These are phyloP conservation scores for Aspergillus phoenicis DNA, from an alignment of 2,329 filamentous ascomycete species.

Conservation along the genomic window DNA sequence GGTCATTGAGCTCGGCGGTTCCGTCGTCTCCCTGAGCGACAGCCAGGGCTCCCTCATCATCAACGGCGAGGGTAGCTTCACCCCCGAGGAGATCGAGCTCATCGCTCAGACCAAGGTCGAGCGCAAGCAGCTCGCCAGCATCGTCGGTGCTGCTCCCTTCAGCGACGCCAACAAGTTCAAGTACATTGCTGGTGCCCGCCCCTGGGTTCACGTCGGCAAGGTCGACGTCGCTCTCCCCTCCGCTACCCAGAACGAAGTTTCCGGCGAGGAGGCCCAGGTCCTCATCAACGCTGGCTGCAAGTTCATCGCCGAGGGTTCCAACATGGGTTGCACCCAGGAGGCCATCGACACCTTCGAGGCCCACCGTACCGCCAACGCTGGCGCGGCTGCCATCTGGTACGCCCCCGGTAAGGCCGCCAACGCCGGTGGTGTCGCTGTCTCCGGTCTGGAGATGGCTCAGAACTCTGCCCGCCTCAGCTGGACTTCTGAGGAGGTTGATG, in stretches of 20 bases:
- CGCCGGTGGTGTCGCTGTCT: slow-evolving; percentile 95
- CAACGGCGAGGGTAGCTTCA: slow-evolving; percentile 68
- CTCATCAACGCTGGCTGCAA: slow-evolving; percentile 75
- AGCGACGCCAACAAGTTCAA: slow-evolving; percentile 68
- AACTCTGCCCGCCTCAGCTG: slow-evolving; percentile 86
- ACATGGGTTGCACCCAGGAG: slow-evolving; percentile 98
- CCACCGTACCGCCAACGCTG: slow-evolving; percentile 66
- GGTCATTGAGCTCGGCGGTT: slow-evolving; percentile 91
- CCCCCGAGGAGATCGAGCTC: slow-evolving; percentile 72
- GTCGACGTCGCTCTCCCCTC: slow-evolving; percentile 91
- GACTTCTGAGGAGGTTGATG: slow-evolving; percentile 87
- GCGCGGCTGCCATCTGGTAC: slow-evolving; percentile 80
- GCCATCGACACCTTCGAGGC: slow-evolving; percentile 93
- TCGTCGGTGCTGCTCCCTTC: slow-evolving; percentile 60
- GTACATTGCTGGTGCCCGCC: slow-evolving; percentile 84
- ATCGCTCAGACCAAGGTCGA: slow-evolving; percentile 86
- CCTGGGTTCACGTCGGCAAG: slow-evolving; percentile 86
- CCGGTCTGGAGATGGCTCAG: slow-evolving; percentile 98
- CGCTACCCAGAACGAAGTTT: slow-evolving; percentile 98
- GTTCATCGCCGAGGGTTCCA: slow-evolving; percentile 94
- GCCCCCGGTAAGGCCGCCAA: slow-evolving; percentile 96
- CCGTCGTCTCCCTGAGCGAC: slow-evolving; percentile 90
- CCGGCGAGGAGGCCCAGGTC: slow-evolving; percentile 81
- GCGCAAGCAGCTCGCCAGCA: slow-evolving; percentile 77
- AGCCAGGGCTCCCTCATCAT: slow-evolving; percentile 82